A percentile compares a stretch with the other conserved stretches of the same genome.
phyloP scores from a whole-genome alignment of 352 stramenopile species.

The Pythium rhizo-oryzae region DNA sequence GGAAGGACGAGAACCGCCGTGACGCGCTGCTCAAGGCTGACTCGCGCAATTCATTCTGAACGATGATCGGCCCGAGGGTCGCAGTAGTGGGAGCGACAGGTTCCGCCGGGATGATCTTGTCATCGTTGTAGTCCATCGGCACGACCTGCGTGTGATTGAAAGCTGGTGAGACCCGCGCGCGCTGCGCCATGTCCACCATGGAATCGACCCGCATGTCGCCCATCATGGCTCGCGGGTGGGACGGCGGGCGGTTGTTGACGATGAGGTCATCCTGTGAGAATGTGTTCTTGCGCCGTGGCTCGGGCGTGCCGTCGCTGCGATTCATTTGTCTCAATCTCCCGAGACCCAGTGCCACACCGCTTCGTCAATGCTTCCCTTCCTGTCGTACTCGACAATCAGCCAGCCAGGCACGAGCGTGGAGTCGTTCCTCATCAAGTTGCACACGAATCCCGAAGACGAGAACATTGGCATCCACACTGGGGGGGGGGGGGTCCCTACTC shows the following conservation, averaged over 20 bases:
- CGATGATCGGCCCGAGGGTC: neutral
- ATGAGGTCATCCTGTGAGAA: conserved; percentile 24
- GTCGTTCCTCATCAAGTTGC: neutral
- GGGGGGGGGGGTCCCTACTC: too few relatives aligned
- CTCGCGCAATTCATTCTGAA: neutral
- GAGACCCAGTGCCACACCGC: too few relatives aligned
- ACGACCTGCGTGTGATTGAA: conserved; percentile 4
- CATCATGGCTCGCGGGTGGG: neutral
- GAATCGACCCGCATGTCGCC: conserved; percentile 7
- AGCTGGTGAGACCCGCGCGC: neutral
- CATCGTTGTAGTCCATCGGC: neutral
- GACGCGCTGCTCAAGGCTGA: neutral
- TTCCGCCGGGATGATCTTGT: neutral
- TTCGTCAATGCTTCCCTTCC: too few relatives aligned
- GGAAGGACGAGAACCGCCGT: neutral
- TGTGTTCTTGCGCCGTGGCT: conserved; percentile 11
- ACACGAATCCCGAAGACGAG: too few relatives aligned
- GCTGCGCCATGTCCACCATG: conserved; percentile 3
- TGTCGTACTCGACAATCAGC: too few relatives aligned
- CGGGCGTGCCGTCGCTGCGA: neutral
- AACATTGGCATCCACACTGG: too few relatives aligned
- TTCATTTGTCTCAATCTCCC: neutral
- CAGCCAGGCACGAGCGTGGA: neutral
- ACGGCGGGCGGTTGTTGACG: conserved; percentile 7
- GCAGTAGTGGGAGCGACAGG: neutral